phyloP scores from a whole-genome alignment of 345 rosid species.

The Leavenworthia alabamica region DNA sequence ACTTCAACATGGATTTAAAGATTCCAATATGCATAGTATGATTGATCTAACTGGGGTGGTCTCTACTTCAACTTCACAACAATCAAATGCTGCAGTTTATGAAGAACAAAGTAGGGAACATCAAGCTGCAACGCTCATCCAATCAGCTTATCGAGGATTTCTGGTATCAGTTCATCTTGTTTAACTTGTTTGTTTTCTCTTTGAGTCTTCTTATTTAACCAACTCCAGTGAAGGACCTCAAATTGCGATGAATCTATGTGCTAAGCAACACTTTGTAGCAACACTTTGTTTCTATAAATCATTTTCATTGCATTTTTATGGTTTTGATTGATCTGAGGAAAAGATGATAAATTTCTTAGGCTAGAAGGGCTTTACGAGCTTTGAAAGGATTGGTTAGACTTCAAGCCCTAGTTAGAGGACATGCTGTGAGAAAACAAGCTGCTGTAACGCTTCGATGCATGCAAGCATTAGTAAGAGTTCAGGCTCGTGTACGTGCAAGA shows the following conservation, averaged over 20 bases:
- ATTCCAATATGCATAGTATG: constrained; percentile 32
- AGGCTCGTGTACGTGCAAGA: constrained; percentile 97
- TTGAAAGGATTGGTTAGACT: constrained; percentile 95
- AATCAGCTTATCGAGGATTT: constrained; percentile 92
- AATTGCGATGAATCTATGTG: not conserved
- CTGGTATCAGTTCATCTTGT: constrained; percentile 56
- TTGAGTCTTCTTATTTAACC: too few species aligned
- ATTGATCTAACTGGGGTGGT: constrained; percentile 45
- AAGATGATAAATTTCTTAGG: constrained; percentile 41
- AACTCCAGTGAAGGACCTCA: not conserved
- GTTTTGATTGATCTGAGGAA: constrained; percentile 9
- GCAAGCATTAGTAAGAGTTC: constrained; percentile 99
- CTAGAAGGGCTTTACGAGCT: constrained; percentile 95
- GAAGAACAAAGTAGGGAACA: constrained; percentile 47
- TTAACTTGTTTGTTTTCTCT: too few species aligned
- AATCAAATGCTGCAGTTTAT: constrained; percentile 45
- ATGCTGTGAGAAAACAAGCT: constrained; percentile 99
- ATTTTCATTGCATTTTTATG: not conserved
- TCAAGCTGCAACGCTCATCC: constrained; percentile 77
- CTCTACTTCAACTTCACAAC: constrained; percentile 46
- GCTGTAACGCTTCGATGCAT: constrained; percentile 98
- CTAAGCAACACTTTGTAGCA: not conserved
- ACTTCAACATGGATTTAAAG: constrained; percentile 48
- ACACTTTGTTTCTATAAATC: not conserved
- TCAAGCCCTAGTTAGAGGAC: constrained; percentile 97